Base-by-base conservation (phyloP, 768 basidiomycete genomes). In the Roridomyces roridus region DNA sequence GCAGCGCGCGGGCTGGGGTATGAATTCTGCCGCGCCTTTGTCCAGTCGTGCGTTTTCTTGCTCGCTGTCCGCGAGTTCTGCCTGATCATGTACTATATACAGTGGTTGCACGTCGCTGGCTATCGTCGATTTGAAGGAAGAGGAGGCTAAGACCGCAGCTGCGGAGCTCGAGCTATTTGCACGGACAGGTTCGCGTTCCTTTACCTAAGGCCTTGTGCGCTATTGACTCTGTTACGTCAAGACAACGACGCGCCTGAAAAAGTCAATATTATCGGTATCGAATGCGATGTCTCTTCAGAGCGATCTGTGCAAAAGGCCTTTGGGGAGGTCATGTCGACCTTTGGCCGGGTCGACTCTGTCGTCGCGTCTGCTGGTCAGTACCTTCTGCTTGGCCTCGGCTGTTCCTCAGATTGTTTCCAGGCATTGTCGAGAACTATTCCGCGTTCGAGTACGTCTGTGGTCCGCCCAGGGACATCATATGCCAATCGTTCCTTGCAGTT, bases 1-100 rank as follows among this genome's bases (percentile, higher is more conserved):
- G 96, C 88, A 50, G 96, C 95, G 12, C 82, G 91, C 66, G 96
- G 96, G 7, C 77, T 98, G 42, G 96, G 96, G 7, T 82, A 90
- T 62, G 89, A 94, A 71, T 94, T 98, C 70, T 95, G 94, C 70
- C 84, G 87, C 42, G 94, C 94, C 12, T 95, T 98, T 72, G 67
- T 95, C 62, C 87, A 91, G 73, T 91, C 91, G 91, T 92, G 65
- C 65, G 85, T 75, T 28, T 12, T 41, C 55, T 15, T 34, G 11
- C 31, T 35, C 52, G 59, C 24, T 36, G 40, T 45, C n/a, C 37
- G 18, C 12, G 28, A 34, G 55, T 11, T 21, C 29, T 20, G 31
- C 49, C 34, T 35, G 37, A 10, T 12, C 44, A 29, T 23, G n/a
- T 28, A 56, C 55, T 47, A 35, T 51, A 47, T 31, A 10, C 67